Base-by-base conservation (phyloP, 129 eudicot species). In the Artemisia tridentata region DNA sequence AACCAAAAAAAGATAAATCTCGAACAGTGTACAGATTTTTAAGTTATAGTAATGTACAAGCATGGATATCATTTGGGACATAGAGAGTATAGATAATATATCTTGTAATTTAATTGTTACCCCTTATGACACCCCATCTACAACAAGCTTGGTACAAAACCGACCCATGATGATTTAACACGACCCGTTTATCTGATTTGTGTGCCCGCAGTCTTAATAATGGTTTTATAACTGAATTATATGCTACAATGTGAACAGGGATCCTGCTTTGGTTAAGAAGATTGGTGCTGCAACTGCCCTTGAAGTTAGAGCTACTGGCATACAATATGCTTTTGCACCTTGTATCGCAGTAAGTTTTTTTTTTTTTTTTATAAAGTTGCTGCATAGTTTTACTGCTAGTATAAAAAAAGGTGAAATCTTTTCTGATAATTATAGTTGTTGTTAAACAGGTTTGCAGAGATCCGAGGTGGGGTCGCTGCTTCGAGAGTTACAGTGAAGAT, bases 261-360 rank as follows among this genome's bases (percentile, higher is more conserved):
- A 90, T 72, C 89, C 95, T 41, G 68, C 43, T 27, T 83, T 90
- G 65, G 51, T 81, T 68, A 87, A 85, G 78, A 87, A 81, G 84
- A 90, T 90, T 18, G 97, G 97, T 53, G 95, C 86, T 61, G 95
- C 97, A 47, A 90, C 97, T 63, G 97, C 97, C 56, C 89, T 85
- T 52, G 97, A 90, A 87, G 95, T 90, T 72, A 81, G 97, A 77
- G 95, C 97, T 14, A 90, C 97, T n/a, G 97, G 97, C 31, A 87
- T 90, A 54, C 95, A 73, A 38, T 90, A 90, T 68, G 77, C 84
- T 54, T 90, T 90, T 75, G 87, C 97, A 16, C 97, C 97, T 55
- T 90, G 97, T 76, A 85, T 90, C 14, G 95, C 97, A 63, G 97
- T 89, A 81, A 84, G 75, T n/a, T n/a, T n/a, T 67, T 27, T 27